Evolutionary conservation across 2,329 filamentous ascomycete genomes (phyloP), one percentile per base, ranked within the genome.

Genomic region (Colletotrichum scovillei): DNA sequence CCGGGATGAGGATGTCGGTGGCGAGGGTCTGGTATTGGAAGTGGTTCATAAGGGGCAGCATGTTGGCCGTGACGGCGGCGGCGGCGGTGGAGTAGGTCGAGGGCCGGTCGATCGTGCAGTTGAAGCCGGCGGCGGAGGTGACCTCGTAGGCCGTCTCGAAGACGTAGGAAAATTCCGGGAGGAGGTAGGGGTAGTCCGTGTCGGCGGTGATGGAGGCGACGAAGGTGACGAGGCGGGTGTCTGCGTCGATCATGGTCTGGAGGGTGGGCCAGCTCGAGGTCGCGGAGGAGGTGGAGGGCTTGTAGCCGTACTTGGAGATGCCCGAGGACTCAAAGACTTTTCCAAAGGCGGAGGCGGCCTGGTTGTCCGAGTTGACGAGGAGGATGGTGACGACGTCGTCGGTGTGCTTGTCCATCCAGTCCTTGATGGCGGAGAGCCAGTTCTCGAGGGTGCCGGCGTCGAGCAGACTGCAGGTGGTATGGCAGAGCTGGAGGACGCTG

Each of bases 21-120:
- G 85, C 80, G 26, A 91, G 79, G 5, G 79, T 82, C 70, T 87
- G 84, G 84, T 95, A 92, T 66, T 93, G 88, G 85, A 97, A 96
- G 84, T 97, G 94, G 86, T 97, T 97, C 85, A 94, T 88, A 11
- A 97, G 85, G 30, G 93, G 90, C 80, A 97, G 87, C 77, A 90
- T 88, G 76, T 89, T 89, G 1, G 86, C 86, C 0, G 85, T 79
- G 30, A 93, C 79, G 1, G 92, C 93, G 1, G 85, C 78, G 19
- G 87, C 78, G 62, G 87, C 87, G 4, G 84, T 79, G 26, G 82
- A 80, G 42, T 91, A 83, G 6, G 82, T 81, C 0, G 87, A 82
- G 0, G 94, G 94, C 0, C 94, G 90, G 78, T 93, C 86, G 4
- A 94, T 87, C 0, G 86, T 88, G 86, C 94, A 97, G 81, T 91